Base-by-base conservation (phyloP, 1,284 basidiomycete species). In the Cryptococcus depauperatus region DNA sequence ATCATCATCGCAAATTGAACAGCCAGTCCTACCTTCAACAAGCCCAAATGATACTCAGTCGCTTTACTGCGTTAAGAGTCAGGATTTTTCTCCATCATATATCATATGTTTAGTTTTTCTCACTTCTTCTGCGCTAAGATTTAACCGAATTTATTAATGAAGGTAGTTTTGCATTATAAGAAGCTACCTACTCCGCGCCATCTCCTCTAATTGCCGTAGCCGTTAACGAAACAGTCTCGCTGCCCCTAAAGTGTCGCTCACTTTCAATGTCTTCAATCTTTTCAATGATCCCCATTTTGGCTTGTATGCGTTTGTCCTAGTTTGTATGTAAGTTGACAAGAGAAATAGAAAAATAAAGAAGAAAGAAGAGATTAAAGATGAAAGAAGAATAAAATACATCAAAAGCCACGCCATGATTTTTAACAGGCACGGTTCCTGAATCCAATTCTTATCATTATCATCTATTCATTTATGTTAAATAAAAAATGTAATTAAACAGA, bases 251-350 rank as follows among this genome's bases (percentile, higher is more conserved):
- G 16, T 10, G 18, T 29, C 34, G 35, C 26, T 30, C 30, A 88
- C 86, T 85, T 77, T 93, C 86, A 55, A 92, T 91, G 66, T 87
- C 87, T 70, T 90, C 90, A 55, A 92, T 91, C 86, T 92, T 92
- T 74, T 92, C 88, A 55, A 89, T 76, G 61, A 92, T 79, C 62
- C 88, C 88, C 88, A 91, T 92, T 26, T 59, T 70, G 56, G 11
- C 30, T 30, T 44, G 18, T 34, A 14, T 18, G 32, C 37, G 25
- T n/a, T 14, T 46, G 32, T 27, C 18, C 33, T 28, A 35, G 10
- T 30, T 13, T 34, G 41, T 37, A 13, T 30, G 19, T 35, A 38
- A 11, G 29, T 9, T 16, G 8, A n/a, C 29, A 13, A 11, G 5
- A 30, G 29, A 13, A 30, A 5, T 30, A 16, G 29, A 2, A n/a